Percentiles rank a stretch among this genome's conserved stretches.
Evolutionary conservation across 129 eudicot genomes (phyloP).

Genomic region (Artemisia tridentata): DNA sequence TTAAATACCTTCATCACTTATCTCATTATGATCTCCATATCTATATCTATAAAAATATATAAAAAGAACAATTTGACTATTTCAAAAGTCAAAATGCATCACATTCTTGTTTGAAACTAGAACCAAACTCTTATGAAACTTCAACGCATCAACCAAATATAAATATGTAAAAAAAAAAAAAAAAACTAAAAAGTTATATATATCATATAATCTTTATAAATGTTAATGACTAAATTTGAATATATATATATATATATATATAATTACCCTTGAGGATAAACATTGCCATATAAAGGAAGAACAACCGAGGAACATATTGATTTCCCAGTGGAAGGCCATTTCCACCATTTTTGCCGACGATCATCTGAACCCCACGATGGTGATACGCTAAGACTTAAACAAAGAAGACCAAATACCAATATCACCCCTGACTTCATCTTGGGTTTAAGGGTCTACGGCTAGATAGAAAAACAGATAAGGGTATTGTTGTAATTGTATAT

Average conservation of each 20-base stretch:
- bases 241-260: not conserved
- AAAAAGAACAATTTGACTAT: not conserved
- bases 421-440: conserved; percentile 30
- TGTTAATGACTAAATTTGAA: not conserved
- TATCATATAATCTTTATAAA: not conserved
- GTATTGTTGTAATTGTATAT: conserved; percentile 19
- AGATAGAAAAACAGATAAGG: conserved; percentile 12
- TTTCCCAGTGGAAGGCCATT: conserved; percentile 44
- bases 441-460: conserved; percentile 1
- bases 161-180: not conserved
- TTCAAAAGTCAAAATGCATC: conserved; percentile 1
- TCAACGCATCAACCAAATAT: not conserved
- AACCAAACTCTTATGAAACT: conserved; percentile 6
- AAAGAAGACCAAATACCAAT: conserved; percentile 27
- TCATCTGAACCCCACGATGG: conserved; percentile 39
- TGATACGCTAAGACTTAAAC: conserved; percentile 14
- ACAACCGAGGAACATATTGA: conserved; percentile 53
- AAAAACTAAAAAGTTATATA: not conserved
- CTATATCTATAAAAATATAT: not conserved
- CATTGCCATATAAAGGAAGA: conserved; percentile 80
- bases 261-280: conserved; percentile 94
- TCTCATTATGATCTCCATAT: too few relatives aligned
- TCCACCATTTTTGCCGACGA: conserved; percentile 63
- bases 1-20: too few relatives aligned
- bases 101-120: not conserved